phyloP scores from a whole-genome alignment of 345 rosid genomes.

The Bruguiera gymnorhiza region DNA sequence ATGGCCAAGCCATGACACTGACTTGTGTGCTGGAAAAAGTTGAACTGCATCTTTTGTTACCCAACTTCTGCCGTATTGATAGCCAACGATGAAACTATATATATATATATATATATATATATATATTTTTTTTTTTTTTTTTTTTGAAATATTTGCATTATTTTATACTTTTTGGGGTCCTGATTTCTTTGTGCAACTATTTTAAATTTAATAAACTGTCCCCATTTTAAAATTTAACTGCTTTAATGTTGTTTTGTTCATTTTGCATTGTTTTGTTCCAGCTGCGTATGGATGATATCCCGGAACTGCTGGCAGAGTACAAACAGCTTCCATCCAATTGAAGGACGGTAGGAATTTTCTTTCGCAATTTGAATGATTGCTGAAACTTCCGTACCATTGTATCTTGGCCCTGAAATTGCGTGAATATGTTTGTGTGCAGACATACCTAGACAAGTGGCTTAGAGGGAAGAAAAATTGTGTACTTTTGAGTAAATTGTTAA shows the following conservation, averaged over 20 bases:
- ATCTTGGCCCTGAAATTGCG: no score
- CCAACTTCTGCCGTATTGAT: no score
- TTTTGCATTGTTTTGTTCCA: constrained; percentile 30
- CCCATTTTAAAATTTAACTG: background rate
- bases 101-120: no score
- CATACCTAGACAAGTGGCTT: no score
- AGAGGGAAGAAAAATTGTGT: no score
- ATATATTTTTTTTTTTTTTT: no score
- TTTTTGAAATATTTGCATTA: no score
- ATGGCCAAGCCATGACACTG: background rate
- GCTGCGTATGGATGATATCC: constrained; percentile 75
- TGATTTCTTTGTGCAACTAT: no score
- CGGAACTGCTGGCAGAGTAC: constrained; percentile 77
- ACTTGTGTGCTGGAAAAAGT: background rate
- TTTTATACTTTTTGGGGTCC: background rate
- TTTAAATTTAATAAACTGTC: background rate
- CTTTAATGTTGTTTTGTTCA: no score
- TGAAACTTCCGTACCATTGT: background rate
- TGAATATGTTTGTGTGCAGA: no score
- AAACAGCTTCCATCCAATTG: constrained; percentile 42
- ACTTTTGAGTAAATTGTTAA: no score
- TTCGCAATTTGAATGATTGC: background rate
- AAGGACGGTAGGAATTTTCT: constrained; percentile 12
- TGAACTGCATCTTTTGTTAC: no score
- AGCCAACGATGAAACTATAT: background rate